Evolutionary conservation across 306 rosid genomes (phyloP), one percentile per base, ranked within the genome.

Genomic region (Prunus armeniaca): DNA sequence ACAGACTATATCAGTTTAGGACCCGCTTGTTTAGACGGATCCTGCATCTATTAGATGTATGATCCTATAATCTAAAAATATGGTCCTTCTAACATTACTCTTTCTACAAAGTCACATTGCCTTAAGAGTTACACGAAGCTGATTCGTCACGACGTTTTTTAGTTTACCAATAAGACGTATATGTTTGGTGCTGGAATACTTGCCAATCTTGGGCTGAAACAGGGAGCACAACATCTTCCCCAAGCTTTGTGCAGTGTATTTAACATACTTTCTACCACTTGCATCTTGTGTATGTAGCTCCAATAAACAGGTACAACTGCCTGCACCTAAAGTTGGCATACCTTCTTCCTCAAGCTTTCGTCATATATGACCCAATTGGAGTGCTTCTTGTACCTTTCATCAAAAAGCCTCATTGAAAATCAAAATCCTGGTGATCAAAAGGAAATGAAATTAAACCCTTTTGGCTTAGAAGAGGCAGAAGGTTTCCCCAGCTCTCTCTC

Each of bases 401-500:
- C 83, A 71, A 95, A 95, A 90, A 20, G 83, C 90, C 64, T 80
- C 61, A 63, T 78, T 89, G 87, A 94, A 27, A 27, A 1, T 56
- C 80, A 57, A 75, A 73, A 34, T 84, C 93, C 54, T 78, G 71
- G 73, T 57, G 67, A 74, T 69, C 71, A 12, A 41, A 43, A 1
- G 76, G 71, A 68, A 84, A 52, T 65, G 89, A 76, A 56, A 79
- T 60, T 52, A 76, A 60, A 61, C 80, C 81, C 73, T 71, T 91
- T 55, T 73, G 84, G 77, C 49, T 84, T 5, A 92, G 72, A 68
- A 85, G 81, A 51, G 80, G 78, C 47, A 52, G 55, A 34, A 87
- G 82, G 74, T 84, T 86, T 82, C 85, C 96, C 99, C 97, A 95
- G 69, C 90, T 85, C 62, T 88, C 84, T 86, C 76, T 90, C 83